Percentiles rank a stretch among this genome's conserved stretches.
Evolutionary conservation across 1,284 basidiomycete genomes (phyloP).

Genomic region (Thelephora terrestris): DNA sequence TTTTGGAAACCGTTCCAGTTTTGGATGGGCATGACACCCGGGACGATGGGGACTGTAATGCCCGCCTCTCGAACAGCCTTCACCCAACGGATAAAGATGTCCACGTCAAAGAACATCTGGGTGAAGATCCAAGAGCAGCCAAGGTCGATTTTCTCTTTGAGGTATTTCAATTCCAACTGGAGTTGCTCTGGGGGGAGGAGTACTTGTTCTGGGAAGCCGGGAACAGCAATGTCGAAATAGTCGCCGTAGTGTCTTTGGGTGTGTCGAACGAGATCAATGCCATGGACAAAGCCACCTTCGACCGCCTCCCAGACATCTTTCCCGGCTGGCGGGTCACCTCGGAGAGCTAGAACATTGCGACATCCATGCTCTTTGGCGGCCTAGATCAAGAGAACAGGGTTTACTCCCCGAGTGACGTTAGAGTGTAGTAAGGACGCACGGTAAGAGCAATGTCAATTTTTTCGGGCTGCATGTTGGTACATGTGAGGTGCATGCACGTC

Average conservation of each 20-base stretch:
- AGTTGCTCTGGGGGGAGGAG: slow-evolving; percentile 62
- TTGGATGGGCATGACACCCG: slow-evolving; percentile 95
- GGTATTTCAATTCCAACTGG: slow-evolving; percentile 74
- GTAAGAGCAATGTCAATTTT: slow-evolving; percentile 87
- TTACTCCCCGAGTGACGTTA: neutral
- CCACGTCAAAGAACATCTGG: slow-evolving; percentile 92
- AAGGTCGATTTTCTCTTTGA: slow-evolving; percentile 83
- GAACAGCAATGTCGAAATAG: slow-evolving; percentile 91
- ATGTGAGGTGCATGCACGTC: slow-evolving; percentile 97
- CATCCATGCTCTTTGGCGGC: slow-evolving; percentile 90
- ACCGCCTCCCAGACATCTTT: slow-evolving; percentile 87
- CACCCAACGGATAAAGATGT: slow-evolving; percentile 82
- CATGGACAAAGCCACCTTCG: slow-evolving; percentile 82
- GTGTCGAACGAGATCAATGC: slow-evolving; percentile 83
- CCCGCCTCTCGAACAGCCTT: slow-evolving; percentile 74
- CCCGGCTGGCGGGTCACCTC: slow-evolving; percentile 87
- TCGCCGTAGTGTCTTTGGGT: slow-evolving; percentile 77
- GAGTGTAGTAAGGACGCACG: slow-evolving; percentile 36
- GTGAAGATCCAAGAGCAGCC: slow-evolving; percentile 91
- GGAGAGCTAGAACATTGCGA: slow-evolving; percentile 89
- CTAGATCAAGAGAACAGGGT: slow-evolving; percentile 28
- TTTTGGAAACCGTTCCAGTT: slow-evolving; percentile 96
- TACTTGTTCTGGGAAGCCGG: slow-evolving; percentile 79
- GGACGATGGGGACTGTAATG: slow-evolving; percentile 91
- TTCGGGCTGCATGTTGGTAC: slow-evolving; percentile 94